phyloP scores from a whole-genome alignment of 2,329 filamentous ascomycete genomes.

The Colletotrichum scovillei region DNA sequence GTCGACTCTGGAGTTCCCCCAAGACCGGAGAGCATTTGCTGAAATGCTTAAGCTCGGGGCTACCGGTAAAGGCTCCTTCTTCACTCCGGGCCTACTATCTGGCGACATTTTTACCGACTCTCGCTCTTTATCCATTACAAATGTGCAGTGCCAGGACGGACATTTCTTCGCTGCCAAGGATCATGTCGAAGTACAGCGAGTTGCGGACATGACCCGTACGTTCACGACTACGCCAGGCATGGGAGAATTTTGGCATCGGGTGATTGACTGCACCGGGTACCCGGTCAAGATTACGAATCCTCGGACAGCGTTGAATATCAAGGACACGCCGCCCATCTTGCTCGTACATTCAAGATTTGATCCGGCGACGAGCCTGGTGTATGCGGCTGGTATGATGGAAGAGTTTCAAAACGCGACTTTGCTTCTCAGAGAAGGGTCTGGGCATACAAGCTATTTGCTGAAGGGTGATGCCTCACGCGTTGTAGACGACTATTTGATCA shows the following conservation, averaged over 20 bases:
- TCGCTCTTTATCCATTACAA: slow-evolving; percentile 8
- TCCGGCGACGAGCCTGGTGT: slow-evolving; percentile 23
- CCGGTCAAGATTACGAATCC: slow-evolving; percentile 29
- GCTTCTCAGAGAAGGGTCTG: slow-evolving; percentile 23
- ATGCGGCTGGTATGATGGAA: slow-evolving; percentile 21
- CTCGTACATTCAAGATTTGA: slow-evolving; percentile 27
- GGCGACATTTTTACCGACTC: slow-evolving; percentile 12
- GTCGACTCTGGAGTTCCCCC: slow-evolving; percentile 9
- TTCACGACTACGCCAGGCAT: slow-evolving; percentile 23
- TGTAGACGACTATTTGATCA: slow-evolving; percentile 24
- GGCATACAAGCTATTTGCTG: slow-evolving; percentile 25
- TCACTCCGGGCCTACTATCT: not conserved
- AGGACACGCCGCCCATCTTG: slow-evolving; percentile 14
- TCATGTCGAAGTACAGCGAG: slow-evolving; percentile 16
- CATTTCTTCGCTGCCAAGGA: slow-evolving; percentile 28
- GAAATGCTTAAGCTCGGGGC: not conserved
- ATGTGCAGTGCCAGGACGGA: slow-evolving; percentile 24
- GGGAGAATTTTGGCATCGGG: slow-evolving; percentile 25
- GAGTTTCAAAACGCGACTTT: slow-evolving; percentile 20
- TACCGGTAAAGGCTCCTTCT: slow-evolving; percentile 14
- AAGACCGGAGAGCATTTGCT: not conserved
- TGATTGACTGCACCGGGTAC: slow-evolving; percentile 31
- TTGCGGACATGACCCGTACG: slow-evolving; percentile 20
- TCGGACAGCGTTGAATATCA: slow-evolving; percentile 10
- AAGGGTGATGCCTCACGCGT: slow-evolving; percentile 15